Conservation (phyloP, 345 rosid genomes). For the Fremontodendron californicum region DNA sequence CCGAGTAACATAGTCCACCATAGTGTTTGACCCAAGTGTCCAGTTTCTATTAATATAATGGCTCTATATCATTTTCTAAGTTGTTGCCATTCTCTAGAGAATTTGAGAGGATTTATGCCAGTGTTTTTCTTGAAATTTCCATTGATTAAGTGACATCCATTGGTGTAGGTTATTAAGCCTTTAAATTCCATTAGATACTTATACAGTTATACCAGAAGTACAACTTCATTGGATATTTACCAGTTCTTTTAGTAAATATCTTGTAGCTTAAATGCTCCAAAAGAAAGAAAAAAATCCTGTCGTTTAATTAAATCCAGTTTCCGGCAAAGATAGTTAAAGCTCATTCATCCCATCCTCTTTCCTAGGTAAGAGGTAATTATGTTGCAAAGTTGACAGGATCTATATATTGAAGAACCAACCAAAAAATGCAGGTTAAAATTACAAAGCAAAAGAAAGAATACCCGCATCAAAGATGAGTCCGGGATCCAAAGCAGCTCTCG, state of each 20-base stretch:
- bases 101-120: too few species aligned
- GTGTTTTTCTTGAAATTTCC: background rate
- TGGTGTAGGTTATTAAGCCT: background rate
- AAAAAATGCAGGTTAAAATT: background rate
- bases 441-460: conserved; percentile 14
- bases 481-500: conserved; percentile 95
- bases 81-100: background rate
- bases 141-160: background rate
- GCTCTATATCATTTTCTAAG: background rate
- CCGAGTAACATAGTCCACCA: too few species aligned
- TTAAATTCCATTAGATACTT: background rate
- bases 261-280: background rate
- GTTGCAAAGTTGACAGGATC: background rate
- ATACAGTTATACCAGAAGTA: background rate
- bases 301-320: background rate
- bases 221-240: background rate
- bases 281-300: background rate
- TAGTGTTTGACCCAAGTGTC: background rate
- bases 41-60: background rate
- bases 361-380: background rate
- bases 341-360: background rate
- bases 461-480: conserved; percentile 97
- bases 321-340: background rate
- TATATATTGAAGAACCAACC: background rate
- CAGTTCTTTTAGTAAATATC: background rate